These are phyloP conservation scores for Hemileccinum rubropunctum DNA, from an alignment of 768 basidiomycete species.

Conservation along the genomic window DNA sequence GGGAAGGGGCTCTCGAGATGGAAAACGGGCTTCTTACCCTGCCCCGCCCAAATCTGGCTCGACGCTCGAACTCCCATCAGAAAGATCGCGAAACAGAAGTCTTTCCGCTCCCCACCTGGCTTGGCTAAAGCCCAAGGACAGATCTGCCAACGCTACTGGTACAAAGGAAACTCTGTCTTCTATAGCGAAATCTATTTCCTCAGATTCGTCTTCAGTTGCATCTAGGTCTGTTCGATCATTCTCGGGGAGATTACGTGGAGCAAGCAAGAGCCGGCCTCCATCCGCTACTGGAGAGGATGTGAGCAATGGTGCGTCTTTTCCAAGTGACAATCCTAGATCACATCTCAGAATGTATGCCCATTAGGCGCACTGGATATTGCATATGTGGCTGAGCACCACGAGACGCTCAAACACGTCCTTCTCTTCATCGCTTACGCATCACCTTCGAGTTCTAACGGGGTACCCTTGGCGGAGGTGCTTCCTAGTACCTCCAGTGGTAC, in stretches of 20 bases:
- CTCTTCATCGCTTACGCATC: slow-evolving; percentile 55
- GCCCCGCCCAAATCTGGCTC: slow-evolving; percentile 2
- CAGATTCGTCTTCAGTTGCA: slow-evolving; percentile 7
- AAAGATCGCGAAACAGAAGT: slow-evolving; percentile 44
- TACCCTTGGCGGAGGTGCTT: slow-evolving; percentile 60
- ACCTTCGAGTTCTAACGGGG: slow-evolving; percentile 31
- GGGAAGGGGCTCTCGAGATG: slow-evolving; percentile 10
- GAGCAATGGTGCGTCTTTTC: slow-evolving; percentile 16
- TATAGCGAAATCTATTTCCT: slow-evolving; percentile 14
- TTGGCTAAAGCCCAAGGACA: slow-evolving; percentile 46
- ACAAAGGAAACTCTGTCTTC: slow-evolving; percentile 10
- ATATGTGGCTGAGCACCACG: slow-evolving; percentile 78
- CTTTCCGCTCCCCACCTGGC: slow-evolving; percentile 59
- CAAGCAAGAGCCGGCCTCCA: slow-evolving; percentile 21
- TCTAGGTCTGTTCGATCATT: slow-evolving; percentile 17
- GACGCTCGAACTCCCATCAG: slow-evolving; percentile 13
- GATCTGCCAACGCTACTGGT: slow-evolving; percentile 2
- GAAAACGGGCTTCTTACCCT: slow-evolving; percentile 24
- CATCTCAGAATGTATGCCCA: not conserved
- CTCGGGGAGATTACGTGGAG: slow-evolving; percentile 20
- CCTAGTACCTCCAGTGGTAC: slow-evolving; percentile 40
- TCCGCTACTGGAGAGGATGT: slow-evolving; percentile 10
- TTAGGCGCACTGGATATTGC: slow-evolving; percentile 39
- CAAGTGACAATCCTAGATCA: not conserved
- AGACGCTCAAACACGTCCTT: slow-evolving; percentile 76